A percentile compares a stretch with the other conserved stretches of the same genome.
These are phyloP conservation scores for Allium sativum DNA, from an alignment of 106 monocot species.

Conservation along the genomic window DNA sequence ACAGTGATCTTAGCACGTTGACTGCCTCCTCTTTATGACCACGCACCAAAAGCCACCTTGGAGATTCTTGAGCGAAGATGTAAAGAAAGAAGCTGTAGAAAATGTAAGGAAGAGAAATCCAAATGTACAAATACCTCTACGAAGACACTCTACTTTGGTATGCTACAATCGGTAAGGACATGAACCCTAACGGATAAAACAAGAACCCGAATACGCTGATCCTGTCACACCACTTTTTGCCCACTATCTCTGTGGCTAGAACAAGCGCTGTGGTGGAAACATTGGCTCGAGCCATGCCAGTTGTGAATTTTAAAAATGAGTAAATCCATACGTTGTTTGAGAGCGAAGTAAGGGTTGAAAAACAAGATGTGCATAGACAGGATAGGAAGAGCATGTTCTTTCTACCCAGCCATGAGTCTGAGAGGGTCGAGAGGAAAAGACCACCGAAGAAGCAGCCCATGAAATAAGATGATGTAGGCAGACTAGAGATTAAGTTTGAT, in stretches of 20 bases:
- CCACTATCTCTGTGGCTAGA: constrained; percentile 18
- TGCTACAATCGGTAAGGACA: constrained; percentile 23
- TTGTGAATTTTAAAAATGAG: constrained; percentile 8
- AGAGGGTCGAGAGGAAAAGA: constrained; percentile 14
- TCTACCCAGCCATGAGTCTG: constrained; percentile 24
- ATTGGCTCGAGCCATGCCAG: constrained; percentile 20
- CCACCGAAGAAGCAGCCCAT: constrained; percentile 26
- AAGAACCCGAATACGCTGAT: constrained; percentile 19
- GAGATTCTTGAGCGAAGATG: constrained; percentile 15
- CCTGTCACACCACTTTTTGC: constrained; percentile 9
- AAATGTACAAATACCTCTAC: constrained; percentile 10
- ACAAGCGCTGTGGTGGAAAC: constrained; percentile 20
- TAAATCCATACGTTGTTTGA: constrained; percentile 18
- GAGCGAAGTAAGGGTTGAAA: constrained; percentile 5
- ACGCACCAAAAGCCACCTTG: constrained; percentile 20
- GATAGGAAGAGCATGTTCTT: constrained; percentile 25
- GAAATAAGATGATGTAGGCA: constrained; percentile 27
- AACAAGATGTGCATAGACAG: constrained; percentile 18
- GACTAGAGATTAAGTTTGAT: constrained; percentile 4
- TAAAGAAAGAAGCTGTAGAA: constrained; percentile 1
- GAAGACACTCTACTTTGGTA: constrained; percentile 13
- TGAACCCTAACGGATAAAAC: constrained; percentile 17
- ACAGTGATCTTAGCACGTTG: background rate
- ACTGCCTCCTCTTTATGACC: constrained; percentile 1
- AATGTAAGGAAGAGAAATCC: background rate